phyloP scores from a whole-genome alignment of 192 early-diverging fungal species.

The Phycomyces blakesleeanus region DNA sequence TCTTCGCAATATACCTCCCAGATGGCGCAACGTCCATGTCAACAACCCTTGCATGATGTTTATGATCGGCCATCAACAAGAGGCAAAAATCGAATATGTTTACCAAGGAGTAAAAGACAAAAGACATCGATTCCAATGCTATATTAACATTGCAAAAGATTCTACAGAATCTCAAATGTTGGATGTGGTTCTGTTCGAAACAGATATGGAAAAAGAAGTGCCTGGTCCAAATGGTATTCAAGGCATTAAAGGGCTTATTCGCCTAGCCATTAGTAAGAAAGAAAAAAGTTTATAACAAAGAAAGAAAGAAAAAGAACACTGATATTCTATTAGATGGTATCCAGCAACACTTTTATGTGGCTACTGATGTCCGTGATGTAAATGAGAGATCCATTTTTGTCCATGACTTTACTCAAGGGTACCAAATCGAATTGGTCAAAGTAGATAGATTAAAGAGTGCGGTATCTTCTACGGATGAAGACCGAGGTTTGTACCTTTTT shows the following conservation, averaged over 20 bases:
- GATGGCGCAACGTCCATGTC: slow-evolving; percentile 50
- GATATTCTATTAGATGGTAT: slow-evolving; percentile 38
- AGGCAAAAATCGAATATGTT: slow-evolving; percentile 45
- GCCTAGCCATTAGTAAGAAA: slow-evolving; percentile 42
- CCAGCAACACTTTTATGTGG: slow-evolving; percentile 46
- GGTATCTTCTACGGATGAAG: slow-evolving; percentile 36
- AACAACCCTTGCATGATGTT: slow-evolving; percentile 37
- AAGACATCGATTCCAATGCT: slow-evolving; percentile 9
- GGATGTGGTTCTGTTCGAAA: slow-evolving; percentile 31
- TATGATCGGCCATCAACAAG: slow-evolving; percentile 28
- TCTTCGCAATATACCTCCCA: slow-evolving; percentile 39
- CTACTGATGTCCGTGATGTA: slow-evolving; percentile 35
- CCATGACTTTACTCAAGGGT: slow-evolving; percentile 44
- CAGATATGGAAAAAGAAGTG: slow-evolving; percentile 37
- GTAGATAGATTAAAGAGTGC: slow-evolving; percentile 41
- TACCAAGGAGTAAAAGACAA: slow-evolving; percentile 15
- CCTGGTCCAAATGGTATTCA: slow-evolving; percentile 26
- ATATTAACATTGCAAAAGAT: neutral
- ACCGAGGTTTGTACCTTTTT: slow-evolving; percentile 28
- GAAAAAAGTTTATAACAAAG: neutral
- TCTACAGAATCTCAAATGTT: neutral
- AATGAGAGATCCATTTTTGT: slow-evolving; percentile 39
- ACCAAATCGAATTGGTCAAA: slow-evolving; percentile 43
- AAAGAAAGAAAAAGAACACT: neutral
- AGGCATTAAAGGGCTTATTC: slow-evolving; percentile 38